phyloP scores from a whole-genome alignment of 2,329 filamentous ascomycete species.

The Clonostachys solani region DNA sequence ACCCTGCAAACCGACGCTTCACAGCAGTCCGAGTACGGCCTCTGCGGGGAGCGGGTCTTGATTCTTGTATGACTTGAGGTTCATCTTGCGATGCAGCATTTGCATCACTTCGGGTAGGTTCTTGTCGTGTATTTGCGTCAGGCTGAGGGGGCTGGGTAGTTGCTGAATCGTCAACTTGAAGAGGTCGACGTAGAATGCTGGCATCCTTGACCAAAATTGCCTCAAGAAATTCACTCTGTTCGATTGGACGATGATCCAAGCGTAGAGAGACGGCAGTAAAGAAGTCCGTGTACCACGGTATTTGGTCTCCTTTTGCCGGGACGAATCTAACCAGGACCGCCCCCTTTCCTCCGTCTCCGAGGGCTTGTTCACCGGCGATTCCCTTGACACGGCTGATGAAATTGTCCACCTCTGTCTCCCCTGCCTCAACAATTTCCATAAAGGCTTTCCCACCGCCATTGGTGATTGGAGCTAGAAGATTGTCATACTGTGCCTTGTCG shows the following conservation, averaged over 20 bases:
- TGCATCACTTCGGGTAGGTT: background rate
- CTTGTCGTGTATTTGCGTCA: background rate
- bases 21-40: slow-evolving; percentile 28
- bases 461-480: slow-evolving; percentile 68
- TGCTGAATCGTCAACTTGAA: slow-evolving; percentile 46
- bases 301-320: slow-evolving; percentile 47
- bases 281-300: slow-evolving; percentile 67
- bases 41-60: background rate
- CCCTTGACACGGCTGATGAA: slow-evolving; percentile 74
- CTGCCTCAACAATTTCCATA: slow-evolving; percentile 54
- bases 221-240: slow-evolving; percentile 89
- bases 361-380: slow-evolving; percentile 69
- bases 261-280: slow-evolving; percentile 64
- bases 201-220: slow-evolving; percentile 81
- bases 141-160: slow-evolving; percentile 7
- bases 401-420: slow-evolving; percentile 66
- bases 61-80: slow-evolving; percentile 1
- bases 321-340: slow-evolving; percentile 76
- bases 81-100: slow-evolving; percentile 4
- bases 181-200: slow-evolving; percentile 62
- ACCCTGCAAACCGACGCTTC: slow-evolving; percentile 66
- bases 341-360: slow-evolving; percentile 62
- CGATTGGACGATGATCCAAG: slow-evolving; percentile 77
- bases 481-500: slow-evolving; percentile 69
- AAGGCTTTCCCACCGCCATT: slow-evolving; percentile 81